Base-by-base conservation (phyloP, 2,329 filamentous ascomycete species). In the Pseudogymnoascus verrucosus region DNA sequence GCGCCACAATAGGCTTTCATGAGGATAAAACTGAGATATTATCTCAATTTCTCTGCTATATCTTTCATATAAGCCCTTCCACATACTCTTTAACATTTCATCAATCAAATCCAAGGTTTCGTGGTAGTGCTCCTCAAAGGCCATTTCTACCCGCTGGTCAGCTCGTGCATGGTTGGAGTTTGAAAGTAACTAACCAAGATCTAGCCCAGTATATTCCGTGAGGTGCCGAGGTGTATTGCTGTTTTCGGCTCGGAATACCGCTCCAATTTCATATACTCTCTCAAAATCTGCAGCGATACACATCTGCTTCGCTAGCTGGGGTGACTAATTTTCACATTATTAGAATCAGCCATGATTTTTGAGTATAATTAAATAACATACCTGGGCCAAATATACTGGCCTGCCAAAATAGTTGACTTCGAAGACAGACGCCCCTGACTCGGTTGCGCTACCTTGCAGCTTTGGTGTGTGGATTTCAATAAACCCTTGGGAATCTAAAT, bases 391-490 rank as follows among this genome's bases (percentile, higher is more conserved):
- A 79, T 95, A 97, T 2, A 92, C 93, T 19, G 85, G 85, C 62
- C 93, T 86, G 31, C 87, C 90, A 77, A 97, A 97, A 78, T 97
- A 97, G 72, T 95, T 90, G 60, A 96, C 85, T 73, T 90, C 87
- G 80, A 97, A 97, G 4, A 97, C 93, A 67, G 91, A 91, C 12
- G 93, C 88, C 57, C 93, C 93, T 57, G 90, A 96, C 75, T 97
- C 93, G 0, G 93, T 96, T 1, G 93, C 93, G 11, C 89, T 88
- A 1, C 91, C 90, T 78, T 96, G 91, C 47, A 97, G 80, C 77
- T 96, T 97, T 1, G 93, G 93, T 0, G 91, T 96, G 73, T 96
- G 91, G 65, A 97, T 96, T 76, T 97, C 93, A 65, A 96, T 88
- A 73, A 97, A 97, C 14, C 86, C 88, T 67, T 88, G 80, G 2